These are phyloP conservation scores for Candida smagusa DNA, from an alignment of 1,139 yeast genomes.

Conservation along the genomic window DNA sequence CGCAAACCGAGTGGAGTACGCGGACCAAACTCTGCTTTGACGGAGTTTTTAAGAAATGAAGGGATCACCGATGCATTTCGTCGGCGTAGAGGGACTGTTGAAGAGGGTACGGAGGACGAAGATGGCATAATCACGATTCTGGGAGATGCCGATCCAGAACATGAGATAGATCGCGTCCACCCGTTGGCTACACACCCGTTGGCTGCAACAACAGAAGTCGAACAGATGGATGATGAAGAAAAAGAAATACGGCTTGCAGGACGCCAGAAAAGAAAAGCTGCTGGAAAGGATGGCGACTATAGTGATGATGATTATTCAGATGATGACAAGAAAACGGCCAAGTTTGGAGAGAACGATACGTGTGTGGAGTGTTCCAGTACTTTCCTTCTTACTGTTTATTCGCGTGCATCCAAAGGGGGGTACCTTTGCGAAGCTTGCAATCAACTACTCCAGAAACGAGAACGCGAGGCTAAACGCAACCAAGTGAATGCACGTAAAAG, in stretches of 20 bases:
- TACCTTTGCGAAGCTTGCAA: conserved; percentile 70
- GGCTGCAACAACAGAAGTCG: not conserved
- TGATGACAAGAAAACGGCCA: conserved; percentile 21
- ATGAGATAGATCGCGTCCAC: not conserved
- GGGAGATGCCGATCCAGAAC: not conserved
- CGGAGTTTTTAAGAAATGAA: conserved; percentile 71
- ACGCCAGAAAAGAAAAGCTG: conserved; percentile 28
- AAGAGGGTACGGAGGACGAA: conserved; percentile 10
- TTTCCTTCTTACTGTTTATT: conserved; percentile 64
- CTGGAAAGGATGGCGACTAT: conserved; percentile 17
- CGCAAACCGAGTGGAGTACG: conserved; percentile 42
- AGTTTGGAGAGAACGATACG: conserved; percentile 45
- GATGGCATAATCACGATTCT: conserved; percentile 8
- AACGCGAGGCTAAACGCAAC: conserved; percentile 44
- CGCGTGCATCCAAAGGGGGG: conserved; percentile 54
- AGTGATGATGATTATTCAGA: conserved; percentile 23
- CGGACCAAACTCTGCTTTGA: conserved; percentile 78
- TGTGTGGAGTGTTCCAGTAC: conserved; percentile 60
- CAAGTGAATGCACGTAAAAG: conserved; percentile 65
- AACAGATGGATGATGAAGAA: conserved; percentile 22
- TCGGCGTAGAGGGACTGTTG: conserved; percentile 10
- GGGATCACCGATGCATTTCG: conserved; percentile 81
- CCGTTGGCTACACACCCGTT: not conserved
- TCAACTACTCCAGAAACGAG: conserved; percentile 39
- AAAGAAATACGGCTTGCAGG: conserved; percentile 43